These are phyloP conservation scores for Grosmannia huntii DNA, from an alignment of 2,329 filamentous ascomycete species.

Conservation along the genomic window DNA sequence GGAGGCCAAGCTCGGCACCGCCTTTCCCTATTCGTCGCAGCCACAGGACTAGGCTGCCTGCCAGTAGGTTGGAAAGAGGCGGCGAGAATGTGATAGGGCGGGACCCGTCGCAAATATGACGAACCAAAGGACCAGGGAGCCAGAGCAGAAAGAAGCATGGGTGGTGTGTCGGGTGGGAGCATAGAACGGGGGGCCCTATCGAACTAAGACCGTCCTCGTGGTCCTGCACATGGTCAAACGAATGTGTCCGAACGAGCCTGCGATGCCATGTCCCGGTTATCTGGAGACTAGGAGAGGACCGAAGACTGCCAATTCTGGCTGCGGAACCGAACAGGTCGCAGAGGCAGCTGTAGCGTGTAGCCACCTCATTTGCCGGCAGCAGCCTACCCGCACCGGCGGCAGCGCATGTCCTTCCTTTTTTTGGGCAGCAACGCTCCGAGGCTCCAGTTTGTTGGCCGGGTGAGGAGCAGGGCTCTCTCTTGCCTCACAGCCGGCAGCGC, in stretches of 20 bases:
- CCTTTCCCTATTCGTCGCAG: neutral
- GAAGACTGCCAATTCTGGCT: neutral
- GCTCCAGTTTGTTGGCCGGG: slow-evolving; percentile 1
- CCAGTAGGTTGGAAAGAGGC: neutral
- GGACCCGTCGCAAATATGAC: neutral
- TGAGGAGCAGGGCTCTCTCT: neutral
- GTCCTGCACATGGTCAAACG: neutral
- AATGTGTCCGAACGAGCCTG: neutral
- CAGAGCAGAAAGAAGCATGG: neutral
- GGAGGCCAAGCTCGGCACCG: neutral
- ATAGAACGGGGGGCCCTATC: slow-evolving; percentile 3
- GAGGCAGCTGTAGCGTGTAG: neutral
- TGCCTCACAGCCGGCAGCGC: too few species aligned
- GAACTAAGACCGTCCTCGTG: slow-evolving; percentile 1
- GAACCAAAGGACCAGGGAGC: slow-evolving; percentile 2
- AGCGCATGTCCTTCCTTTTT: neutral
- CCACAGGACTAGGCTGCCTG: neutral
- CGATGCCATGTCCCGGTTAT: neutral
- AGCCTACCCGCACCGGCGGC: neutral
- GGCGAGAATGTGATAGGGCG: neutral
- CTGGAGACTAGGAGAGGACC: neutral
- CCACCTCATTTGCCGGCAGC: neutral
- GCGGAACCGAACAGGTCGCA: neutral
- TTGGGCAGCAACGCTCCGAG: slow-evolving; percentile 7
- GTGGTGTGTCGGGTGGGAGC: slow-evolving; percentile 6